A percentile compares a stretch with the other conserved stretches of the same genome.
Conservation (phyloP, 805 yeast genomes). For the Monosporozyma aerobia region DNA sequence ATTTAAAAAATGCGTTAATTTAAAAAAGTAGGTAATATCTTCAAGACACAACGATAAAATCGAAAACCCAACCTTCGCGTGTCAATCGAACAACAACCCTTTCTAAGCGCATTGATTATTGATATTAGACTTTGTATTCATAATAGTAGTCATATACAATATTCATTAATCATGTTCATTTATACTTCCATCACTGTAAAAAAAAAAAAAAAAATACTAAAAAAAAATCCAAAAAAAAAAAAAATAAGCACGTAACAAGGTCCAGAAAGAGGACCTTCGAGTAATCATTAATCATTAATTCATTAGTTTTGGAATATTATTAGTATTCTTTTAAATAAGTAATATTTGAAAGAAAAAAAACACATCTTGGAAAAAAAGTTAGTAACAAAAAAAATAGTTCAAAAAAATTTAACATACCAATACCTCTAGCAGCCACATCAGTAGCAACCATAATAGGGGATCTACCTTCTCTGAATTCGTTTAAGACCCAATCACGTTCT, state of each 20-base stretch:
- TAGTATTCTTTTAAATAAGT: neutral
- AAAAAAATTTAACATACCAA: constrained; percentile 63
- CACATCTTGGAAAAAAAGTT: constrained; percentile 2
- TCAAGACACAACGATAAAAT: neutral
- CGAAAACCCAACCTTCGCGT: neutral
- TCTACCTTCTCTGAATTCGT: constrained; percentile 85
- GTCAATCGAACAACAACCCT: neutral
- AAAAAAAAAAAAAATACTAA: constrained; percentile 10
- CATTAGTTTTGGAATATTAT: neutral
- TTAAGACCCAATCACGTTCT: constrained; percentile 98
- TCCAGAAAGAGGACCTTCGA: constrained; percentile 5
- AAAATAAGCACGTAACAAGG: constrained; percentile 5
- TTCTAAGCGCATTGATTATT: neutral
- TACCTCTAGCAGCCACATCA: constrained; percentile 99
- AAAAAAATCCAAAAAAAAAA: constrained; percentile 7
- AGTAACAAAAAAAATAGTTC: constrained; percentile 9
- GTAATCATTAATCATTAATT: neutral
- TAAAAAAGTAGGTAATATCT: neutral
- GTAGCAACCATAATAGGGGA: constrained; percentile 98
- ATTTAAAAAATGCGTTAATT: neutral
- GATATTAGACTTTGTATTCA: neutral
- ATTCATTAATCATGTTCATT: neutral
- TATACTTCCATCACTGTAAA: neutral
- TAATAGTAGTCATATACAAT: constrained; percentile 1
- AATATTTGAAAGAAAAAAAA: neutral